These are phyloP conservation scores for Russula olivacea DNA, from an alignment of 768 basidiomycete species.

Conservation along the genomic window DNA sequence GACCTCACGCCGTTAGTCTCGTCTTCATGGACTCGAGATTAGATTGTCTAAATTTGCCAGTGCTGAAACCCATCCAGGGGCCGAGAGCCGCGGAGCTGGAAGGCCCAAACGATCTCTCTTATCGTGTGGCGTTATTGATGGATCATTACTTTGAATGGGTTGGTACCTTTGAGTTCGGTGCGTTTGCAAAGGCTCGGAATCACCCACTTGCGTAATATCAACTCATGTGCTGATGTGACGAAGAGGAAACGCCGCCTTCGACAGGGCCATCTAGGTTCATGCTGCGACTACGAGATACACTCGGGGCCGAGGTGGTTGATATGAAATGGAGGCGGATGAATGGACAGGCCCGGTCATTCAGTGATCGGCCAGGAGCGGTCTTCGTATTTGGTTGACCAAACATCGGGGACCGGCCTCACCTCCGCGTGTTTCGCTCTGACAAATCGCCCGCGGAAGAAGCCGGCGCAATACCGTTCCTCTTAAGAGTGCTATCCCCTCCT, in stretches of 20 bases:
- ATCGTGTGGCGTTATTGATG: conserved; percentile 14
- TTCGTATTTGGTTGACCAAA: not conserved
- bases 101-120: conserved; percentile 1
- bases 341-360: conserved; percentile 9
- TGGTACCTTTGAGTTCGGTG: conserved; percentile 18
- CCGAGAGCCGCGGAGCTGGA: not conserved
- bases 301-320: not conserved
- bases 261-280: not conserved
- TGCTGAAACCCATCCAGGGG: conserved; percentile 4
- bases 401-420: not conserved
- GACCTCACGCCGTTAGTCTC: conserved; percentile 8
- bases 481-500: not conserved
- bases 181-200: not conserved
- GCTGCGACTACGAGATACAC: conserved; percentile 4
- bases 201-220: not conserved
- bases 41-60: conserved; percentile 15
- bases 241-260: not conserved
- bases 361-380: not conserved
- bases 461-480: not conserved
- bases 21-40: conserved; percentile 24
- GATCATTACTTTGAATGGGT: conserved; percentile 24
- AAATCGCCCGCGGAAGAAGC: not conserved
- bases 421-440: not conserved
- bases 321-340: conserved; percentile 14
- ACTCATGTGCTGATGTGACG: not conserved